Percentiles rank a stretch among this genome's conserved stretches.
Conservation (phyloP, 2,329 filamentous ascomycete species). For the Aspergillus cejpii region DNA sequence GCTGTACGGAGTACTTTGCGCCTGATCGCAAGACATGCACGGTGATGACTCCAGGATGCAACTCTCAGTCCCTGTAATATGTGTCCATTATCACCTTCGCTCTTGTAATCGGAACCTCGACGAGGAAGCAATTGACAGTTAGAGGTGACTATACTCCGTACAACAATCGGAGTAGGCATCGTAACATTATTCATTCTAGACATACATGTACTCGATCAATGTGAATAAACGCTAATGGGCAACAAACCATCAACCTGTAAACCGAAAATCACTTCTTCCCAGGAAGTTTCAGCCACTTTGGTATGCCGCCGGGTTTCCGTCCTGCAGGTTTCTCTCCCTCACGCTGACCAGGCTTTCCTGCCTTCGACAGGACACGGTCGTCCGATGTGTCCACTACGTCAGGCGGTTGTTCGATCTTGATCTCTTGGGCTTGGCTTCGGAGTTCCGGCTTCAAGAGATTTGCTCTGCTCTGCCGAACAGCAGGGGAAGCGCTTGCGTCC, state of each 20-base stretch:
- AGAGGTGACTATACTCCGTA: neutral
- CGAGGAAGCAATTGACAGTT: neutral
- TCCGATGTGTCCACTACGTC: slow-evolving; percentile 50
- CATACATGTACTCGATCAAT: neutral
- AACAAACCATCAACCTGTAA: neutral
- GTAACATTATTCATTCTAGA: neutral
- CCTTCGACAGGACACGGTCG: slow-evolving; percentile 38
- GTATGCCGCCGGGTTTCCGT: slow-evolving; percentile 41
- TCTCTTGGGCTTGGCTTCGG: slow-evolving; percentile 56
- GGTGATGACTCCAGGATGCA: too few relatives aligned
- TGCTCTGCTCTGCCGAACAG: slow-evolving; percentile 45
- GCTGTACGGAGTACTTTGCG: too few relatives aligned
- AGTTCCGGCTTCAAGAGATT: slow-evolving; percentile 57
- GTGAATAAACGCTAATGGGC: neutral
- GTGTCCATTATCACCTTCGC: too few relatives aligned
- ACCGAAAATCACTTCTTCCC: slow-evolving; percentile 57
- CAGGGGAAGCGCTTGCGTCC: slow-evolving; percentile 56
- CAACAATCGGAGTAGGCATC: neutral
- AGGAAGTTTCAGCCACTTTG: slow-evolving; percentile 66
- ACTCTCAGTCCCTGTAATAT: too few relatives aligned
- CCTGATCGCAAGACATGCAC: too few relatives aligned
- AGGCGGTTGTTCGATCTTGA: slow-evolving; percentile 45
- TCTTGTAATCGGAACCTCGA: too few relatives aligned
- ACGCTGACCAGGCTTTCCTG: slow-evolving; percentile 21
- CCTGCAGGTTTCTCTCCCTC: slow-evolving; percentile 27